Percentiles rank a stretch among this genome's conserved stretches.
Conservation (phyloP, 2,329 filamentous ascomycete species). For the Xylariales sp. region DNA sequence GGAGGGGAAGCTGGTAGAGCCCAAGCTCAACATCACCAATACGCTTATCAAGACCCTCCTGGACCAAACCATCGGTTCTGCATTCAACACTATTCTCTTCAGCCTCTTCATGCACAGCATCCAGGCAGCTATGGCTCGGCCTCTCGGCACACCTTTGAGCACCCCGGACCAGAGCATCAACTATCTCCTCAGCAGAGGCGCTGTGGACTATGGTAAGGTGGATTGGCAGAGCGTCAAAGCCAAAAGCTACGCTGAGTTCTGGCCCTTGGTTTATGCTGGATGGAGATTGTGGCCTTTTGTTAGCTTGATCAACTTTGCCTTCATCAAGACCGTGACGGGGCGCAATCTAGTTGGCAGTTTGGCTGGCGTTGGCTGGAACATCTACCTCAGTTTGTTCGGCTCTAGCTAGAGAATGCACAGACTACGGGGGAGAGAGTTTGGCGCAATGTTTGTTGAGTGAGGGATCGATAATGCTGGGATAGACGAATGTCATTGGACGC, state of each 20-base stretch:
- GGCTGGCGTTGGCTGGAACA: constrained; percentile 68
- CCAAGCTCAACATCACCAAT: constrained; percentile 56
- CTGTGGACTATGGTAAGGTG: constrained; percentile 41
- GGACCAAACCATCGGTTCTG: constrained; percentile 64
- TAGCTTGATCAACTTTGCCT: constrained; percentile 63
- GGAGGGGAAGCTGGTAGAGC: constrained; percentile 37
- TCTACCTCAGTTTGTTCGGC: constrained; percentile 66
- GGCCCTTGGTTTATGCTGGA: constrained; percentile 61
- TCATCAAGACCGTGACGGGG: constrained; percentile 64
- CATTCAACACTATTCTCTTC: constrained; percentile 55
- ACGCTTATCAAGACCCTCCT: constrained; percentile 62
- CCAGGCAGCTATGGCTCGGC: constrained; percentile 41
- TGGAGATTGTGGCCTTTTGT: constrained; percentile 70
- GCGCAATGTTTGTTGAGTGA: too few species aligned
- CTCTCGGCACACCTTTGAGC: constrained; percentile 24
- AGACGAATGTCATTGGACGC: too few species aligned
- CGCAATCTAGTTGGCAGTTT: constrained; percentile 67
- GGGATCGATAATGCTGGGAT: too few species aligned
- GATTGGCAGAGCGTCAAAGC: constrained; percentile 40
- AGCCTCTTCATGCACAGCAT: constrained; percentile 52
- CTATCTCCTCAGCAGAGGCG: constrained; percentile 22
- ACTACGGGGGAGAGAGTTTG: too few species aligned
- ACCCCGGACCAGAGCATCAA: constrained; percentile 28
- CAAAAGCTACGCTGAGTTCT: constrained; percentile 51
- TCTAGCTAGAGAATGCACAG: constrained; percentile 23